These are phyloP conservation scores for Blastocladiella britannica DNA, from an alignment of 192 early-diverging fungal species.

Conservation along the genomic window DNA sequence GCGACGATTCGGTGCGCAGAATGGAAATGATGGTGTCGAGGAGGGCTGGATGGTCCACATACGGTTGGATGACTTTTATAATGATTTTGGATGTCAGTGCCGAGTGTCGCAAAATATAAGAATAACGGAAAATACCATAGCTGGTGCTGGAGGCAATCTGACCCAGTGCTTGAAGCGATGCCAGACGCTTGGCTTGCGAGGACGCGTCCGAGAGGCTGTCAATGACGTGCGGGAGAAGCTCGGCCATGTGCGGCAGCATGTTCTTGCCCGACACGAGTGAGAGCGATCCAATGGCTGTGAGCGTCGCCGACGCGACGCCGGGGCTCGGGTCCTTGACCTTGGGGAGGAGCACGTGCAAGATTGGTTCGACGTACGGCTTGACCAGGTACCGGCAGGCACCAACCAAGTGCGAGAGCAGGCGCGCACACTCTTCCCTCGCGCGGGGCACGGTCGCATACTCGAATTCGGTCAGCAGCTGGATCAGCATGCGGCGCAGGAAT, in stretches of 20 bases:
- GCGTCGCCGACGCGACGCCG: conserved; percentile 53
- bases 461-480: conserved; percentile 72
- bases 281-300: conserved; percentile 64
- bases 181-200: conserved; percentile 59
- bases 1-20: conserved; percentile 18
- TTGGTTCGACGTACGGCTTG: conserved; percentile 74
- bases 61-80: conserved; percentile 83
- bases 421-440: conserved; percentile 24
- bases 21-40: conserved; percentile 55
- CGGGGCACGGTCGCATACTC: conserved; percentile 55
- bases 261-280: conserved; percentile 66
- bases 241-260: conserved; percentile 54
- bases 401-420: conserved; percentile 54
- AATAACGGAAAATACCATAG: conserved; percentile 18
- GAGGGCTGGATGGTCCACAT: conserved; percentile 66
- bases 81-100: too few relatives aligned
- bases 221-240: conserved; percentile 66
- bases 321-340: conserved; percentile 56
- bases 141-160: conserved; percentile 70
- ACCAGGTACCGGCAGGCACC: conserved; percentile 55
- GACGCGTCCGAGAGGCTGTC: conserved; percentile 75
- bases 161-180: conserved; percentile 67
- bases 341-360: conserved; percentile 63
- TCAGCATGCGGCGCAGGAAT: conserved; percentile 59
- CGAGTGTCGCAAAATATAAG: neutral